Conservation (phyloP, 441 rosid genomes). For the Adansonia gregorii region DNA sequence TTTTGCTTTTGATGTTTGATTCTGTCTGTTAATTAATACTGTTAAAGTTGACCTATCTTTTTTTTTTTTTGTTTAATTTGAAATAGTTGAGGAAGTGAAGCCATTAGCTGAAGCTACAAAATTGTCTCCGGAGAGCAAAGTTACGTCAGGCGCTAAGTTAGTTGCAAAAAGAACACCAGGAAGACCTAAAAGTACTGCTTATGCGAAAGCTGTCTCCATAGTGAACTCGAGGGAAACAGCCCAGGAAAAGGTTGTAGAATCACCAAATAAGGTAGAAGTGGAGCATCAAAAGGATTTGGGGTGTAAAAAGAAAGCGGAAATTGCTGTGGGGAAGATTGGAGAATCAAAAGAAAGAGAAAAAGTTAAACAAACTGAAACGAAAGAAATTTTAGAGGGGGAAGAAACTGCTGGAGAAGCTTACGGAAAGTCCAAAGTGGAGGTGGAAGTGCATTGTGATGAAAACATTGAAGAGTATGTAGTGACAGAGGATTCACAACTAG, state of each 20-base stretch:
- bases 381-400: slow-evolving; percentile 29
- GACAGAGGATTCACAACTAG: slow-evolving; percentile 25
- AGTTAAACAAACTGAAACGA: slow-evolving; percentile 21
- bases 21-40: slow-evolving; percentile 9
- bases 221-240: slow-evolving; percentile 31
- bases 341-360: slow-evolving; percentile 29
- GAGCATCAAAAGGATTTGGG: slow-evolving; percentile 28
- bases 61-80: neutral
- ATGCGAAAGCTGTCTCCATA: slow-evolving; percentile 31
- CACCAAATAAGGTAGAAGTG: slow-evolving; percentile 26
- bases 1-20: slow-evolving; percentile 7
- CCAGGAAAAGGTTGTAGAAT: slow-evolving; percentile 35
- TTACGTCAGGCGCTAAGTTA: slow-evolving; percentile 30
- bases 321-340: slow-evolving; percentile 23
- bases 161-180: slow-evolving; percentile 41
- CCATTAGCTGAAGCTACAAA: slow-evolving; percentile 28
- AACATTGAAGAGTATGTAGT: slow-evolving; percentile 20
- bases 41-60: neutral
- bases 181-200: slow-evolving; percentile 34
- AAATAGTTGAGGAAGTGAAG: slow-evolving; percentile 38
- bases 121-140: slow-evolving; percentile 37
- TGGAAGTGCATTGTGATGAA: slow-evolving; percentile 29
- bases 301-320: slow-evolving; percentile 24
- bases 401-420: slow-evolving; percentile 33
- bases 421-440: slow-evolving; percentile 31